Evolutionary conservation across 139 green algal genomes (phyloP).

Genomic region (Limnomonas spitsbergensis): DNA sequence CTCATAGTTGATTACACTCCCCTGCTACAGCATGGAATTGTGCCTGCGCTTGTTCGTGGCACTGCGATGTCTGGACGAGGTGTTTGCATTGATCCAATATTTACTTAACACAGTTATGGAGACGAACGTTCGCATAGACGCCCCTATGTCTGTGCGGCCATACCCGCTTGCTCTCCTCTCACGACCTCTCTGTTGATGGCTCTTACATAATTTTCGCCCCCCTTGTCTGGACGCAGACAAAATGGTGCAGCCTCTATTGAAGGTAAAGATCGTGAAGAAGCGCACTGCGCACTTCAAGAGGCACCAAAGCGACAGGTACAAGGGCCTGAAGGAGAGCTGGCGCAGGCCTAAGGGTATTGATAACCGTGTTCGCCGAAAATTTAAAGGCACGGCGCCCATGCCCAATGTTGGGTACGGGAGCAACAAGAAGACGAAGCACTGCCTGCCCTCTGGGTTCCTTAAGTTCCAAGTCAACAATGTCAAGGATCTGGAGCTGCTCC

Average conservation of each 20-base stretch:
- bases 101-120: too few relatives aligned
- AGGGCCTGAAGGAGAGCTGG: conserved; percentile 85
- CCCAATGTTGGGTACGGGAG: conserved; percentile 95
- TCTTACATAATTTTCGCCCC: too few relatives aligned
- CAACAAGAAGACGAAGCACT: conserved; percentile 92
- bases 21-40: too few relatives aligned
- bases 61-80: too few relatives aligned
- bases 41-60: too few relatives aligned
- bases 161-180: too few relatives aligned
- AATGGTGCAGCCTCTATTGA: conserved; percentile 85
- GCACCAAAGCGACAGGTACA: conserved; percentile 85
- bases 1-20: too few relatives aligned
- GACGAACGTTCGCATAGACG: too few relatives aligned
- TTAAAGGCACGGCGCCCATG: conserved; percentile 91
- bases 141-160: too few relatives aligned
- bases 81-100: too few relatives aligned
- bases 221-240: conserved; percentile 24
- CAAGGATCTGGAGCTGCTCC: conserved; percentile 91
- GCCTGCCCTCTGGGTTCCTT: conserved; percentile 80
- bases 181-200: too few relatives aligned
- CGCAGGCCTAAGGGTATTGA: conserved; percentile 97
- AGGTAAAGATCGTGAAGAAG: conserved; percentile 89
- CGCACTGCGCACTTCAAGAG: conserved; percentile 77
- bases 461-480: conserved; percentile 89
- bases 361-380: conserved; percentile 76